Base-by-base conservation (phyloP, 495 filamentous ascomycete species). In the Neurospora sp. region DNA sequence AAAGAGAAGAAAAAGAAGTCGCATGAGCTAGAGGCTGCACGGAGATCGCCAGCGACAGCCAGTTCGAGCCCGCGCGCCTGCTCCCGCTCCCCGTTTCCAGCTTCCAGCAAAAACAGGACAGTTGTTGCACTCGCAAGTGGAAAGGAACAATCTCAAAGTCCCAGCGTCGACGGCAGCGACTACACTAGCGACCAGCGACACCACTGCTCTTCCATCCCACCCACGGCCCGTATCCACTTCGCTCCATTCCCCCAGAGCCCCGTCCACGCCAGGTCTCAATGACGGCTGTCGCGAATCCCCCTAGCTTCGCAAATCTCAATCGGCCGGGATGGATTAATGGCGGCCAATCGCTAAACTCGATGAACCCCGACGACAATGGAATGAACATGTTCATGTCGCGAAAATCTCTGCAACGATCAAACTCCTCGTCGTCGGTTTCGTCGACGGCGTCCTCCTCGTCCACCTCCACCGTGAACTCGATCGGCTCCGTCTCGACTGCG, bases 211-310 rank as follows among this genome's bases (percentile, higher is more conserved):
- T 54, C 46, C 46, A 27, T 69, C 39, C 70, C 73, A 71, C 71
- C 74, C 74, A 76, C 74, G 77, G 85, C 74, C 75, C 69, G 71
- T 84, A 82, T 84, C 83, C 77, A 72, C 80, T 81, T 72, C 76
- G 79, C 54, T 62, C 54, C 54, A 62, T 66, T 66, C 54, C 79
- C 77, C 72, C 54, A 69, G 76, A 70, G 69, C 38, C 46, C 72
- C 40, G 62, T 73, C 48, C 73, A 75, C 76, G 70, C 74, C 75
- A 62, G 54, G 54, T 80, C 79, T 78, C 77, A 81, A 99, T 99
- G 96, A 99, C 96, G 88, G 96, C 96, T 83, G 95, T 99, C 84
- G 96, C 94, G 79, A 93, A 90, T 85, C 94, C 92, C 75, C 93
- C 93, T 82, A 94, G 90, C 83, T 94, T 98, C 82, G 90, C 94